Evolutionary conservation across 208 protist species (phyloP), one percentile per base, ranked within the genome.

Genomic region (Acanthamoeba lenticulata): DNA sequence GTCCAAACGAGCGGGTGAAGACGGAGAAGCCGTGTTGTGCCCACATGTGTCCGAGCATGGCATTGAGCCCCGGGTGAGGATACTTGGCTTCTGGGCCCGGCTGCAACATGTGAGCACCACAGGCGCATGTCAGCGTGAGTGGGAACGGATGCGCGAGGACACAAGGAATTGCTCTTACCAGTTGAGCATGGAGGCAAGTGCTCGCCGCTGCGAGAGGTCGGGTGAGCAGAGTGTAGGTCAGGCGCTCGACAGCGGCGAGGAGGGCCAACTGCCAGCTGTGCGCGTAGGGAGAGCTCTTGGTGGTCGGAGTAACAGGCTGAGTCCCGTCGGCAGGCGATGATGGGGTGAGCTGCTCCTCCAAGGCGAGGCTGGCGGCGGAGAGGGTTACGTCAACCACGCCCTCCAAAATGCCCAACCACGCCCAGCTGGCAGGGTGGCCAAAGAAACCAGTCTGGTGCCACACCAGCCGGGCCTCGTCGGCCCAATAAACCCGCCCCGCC

Each of bases 211-310:
- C 42, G 44, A 85, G 74, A 19, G 74, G 74, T 0, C 74, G 74
- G 11, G 74, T 85, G 44, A 85, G 2, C 27, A 85, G 36, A 27
- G 74, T 55, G 19, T 21, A 85, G n/a, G 27, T 27, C 19, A 85
- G 5, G 29, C 74, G 74, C 27, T 85, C 74, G 7, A 40, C 17
- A 24, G 19, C 19, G 6, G 74, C 74, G 2, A 85, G 44, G 21
- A 85, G 74, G 42, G 74, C 74, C 38, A 38, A 32, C 74, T 85
- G 74, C 74, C 74, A 85, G 44, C 27, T 57, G 74, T 55, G 38
- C 42, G 42, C 21, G 44, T 57, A 85, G 38, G 74, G 74, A 4
- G 74, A 85, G 9, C 7, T 24, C 74, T 85, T 85, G 42, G 15
- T 21, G 17, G 1, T 42, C 2, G 74, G 32, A 19, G 40, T 19